A percentile compares a stretch with the other conserved stretches of the same genome.
phyloP scores from a whole-genome alignment of 192 early-diverging fungal genomes.

The Coemansia asiatica region DNA sequence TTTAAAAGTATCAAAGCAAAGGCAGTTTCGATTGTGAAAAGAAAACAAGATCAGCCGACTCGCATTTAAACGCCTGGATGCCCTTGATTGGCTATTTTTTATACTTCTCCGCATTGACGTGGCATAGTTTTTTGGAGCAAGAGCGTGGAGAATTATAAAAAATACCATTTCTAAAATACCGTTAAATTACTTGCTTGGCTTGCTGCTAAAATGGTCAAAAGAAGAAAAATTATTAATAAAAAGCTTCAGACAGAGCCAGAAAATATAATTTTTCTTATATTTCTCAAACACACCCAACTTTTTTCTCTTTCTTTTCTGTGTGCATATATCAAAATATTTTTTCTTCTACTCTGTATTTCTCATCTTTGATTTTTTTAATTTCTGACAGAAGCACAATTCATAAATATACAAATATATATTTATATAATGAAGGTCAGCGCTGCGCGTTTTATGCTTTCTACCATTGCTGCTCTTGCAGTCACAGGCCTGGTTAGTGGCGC shows the following conservation, averaged over 20 bases:
- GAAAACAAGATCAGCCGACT: not conserved
- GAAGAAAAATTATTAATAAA: too few relatives aligned
- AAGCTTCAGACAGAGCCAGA: not conserved
- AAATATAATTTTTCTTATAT: not conserved
- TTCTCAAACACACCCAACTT: constrained; percentile 5
- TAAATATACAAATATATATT: constrained; percentile 1
- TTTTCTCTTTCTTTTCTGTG: constrained; percentile 1
- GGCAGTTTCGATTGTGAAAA: not conserved
- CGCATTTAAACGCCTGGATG: constrained; percentile 1
- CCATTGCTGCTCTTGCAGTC: constrained; percentile 43
- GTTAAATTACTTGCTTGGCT: too few relatives aligned
- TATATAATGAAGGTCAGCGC: constrained; percentile 49
- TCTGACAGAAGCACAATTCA: constrained; percentile 2
- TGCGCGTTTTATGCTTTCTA: constrained; percentile 50
- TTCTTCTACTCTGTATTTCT: not conserved
- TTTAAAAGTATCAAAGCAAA: not conserved
- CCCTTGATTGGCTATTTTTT: constrained; percentile 16
- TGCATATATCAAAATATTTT: constrained; percentile 7
- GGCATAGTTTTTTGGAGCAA: constrained; percentile 14
- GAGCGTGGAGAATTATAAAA: not conserved
- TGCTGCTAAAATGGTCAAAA: too few relatives aligned
- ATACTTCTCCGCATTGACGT: constrained; percentile 23
- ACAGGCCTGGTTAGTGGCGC: constrained; percentile 16
- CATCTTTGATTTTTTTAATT: not conserved
- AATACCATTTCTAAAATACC: too few relatives aligned